A percentile compares a stretch with the other conserved stretches of the same genome.
These are phyloP conservation scores for Neonectria hederae DNA, from an alignment of 2,329 filamentous ascomycete genomes.

Conservation along the genomic window DNA sequence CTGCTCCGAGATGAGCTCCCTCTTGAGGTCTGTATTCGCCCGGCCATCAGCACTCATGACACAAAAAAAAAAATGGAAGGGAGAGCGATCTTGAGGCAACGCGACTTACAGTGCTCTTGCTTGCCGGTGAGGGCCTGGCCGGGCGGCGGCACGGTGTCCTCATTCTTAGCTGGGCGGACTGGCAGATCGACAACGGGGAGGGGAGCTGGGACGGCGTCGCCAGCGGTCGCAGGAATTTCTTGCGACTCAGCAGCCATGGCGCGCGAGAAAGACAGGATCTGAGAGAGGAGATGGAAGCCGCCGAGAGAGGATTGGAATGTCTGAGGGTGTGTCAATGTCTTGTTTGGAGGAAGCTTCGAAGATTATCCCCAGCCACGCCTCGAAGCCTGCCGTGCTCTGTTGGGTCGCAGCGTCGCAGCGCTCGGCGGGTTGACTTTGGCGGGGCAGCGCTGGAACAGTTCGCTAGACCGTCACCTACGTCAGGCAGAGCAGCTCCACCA, in stretches of 20 bases:
- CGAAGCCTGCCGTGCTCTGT: constrained; percentile 7
- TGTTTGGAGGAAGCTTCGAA: constrained; percentile 22
- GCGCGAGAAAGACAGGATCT: constrained; percentile 19
- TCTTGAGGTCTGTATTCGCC: constrained; percentile 77
- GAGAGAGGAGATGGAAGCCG: constrained; percentile 7
- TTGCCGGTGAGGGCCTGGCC: constrained; percentile 81
- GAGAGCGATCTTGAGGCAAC: background rate
- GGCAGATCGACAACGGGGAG: constrained; percentile 38
- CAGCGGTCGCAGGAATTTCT: constrained; percentile 38
- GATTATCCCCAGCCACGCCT: constrained; percentile 18
- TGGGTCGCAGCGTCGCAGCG: constrained; percentile 3
- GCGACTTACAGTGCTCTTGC: constrained; percentile 89
- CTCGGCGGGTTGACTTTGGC: constrained; percentile 26
- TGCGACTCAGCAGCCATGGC: constrained; percentile 44
- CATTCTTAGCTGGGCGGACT: constrained; percentile 43
- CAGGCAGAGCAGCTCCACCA: constrained; percentile 2
- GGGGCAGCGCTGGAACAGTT: constrained; percentile 35
- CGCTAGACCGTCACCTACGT: background rate
- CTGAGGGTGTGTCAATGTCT: constrained; percentile 23
- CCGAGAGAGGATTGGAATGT: background rate
- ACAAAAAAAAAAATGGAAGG: background rate
- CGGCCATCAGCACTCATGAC: constrained; percentile 25
- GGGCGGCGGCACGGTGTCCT: constrained; percentile 47
- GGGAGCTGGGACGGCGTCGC: constrained; percentile 25
- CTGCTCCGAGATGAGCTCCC: constrained; percentile 91